Evolutionary conservation across 352 stramenopile species (phyloP).

Genomic region (Aphanomyces invadans): DNA sequence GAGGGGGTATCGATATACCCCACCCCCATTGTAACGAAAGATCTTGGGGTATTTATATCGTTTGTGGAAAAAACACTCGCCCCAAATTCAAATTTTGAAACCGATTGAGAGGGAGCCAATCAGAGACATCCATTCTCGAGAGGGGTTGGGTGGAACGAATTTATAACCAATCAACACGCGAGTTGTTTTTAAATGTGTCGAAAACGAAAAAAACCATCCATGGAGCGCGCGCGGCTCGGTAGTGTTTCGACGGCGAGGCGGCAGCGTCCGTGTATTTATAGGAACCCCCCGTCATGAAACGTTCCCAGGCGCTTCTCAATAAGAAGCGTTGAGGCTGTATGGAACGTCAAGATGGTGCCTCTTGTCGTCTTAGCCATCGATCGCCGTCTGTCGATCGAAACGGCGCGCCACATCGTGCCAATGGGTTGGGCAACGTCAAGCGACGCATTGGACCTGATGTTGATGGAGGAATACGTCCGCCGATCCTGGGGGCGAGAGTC

Average conservation of each 20-base stretch:
- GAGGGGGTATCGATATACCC: background rate
- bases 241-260: background rate
- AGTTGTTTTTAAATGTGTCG: background rate
- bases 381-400: too few relatives aligned
- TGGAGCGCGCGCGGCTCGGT: background rate
- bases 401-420: too few relatives aligned
- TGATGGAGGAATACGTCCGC: too few relatives aligned
- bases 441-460: too few relatives aligned
- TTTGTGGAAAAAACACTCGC: conserved; percentile 9
- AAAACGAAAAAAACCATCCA: conserved; percentile 18
- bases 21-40: conserved; percentile 12
- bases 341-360: background rate
- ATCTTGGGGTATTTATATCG: conserved; percentile 21
- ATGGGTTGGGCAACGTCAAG: too few relatives aligned
- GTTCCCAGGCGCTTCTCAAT: conserved; percentile 8
- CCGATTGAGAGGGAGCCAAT: conserved; percentile 16
- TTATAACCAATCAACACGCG: background rate
- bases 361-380: background rate
- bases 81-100: conserved; percentile 23
- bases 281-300: background rate
- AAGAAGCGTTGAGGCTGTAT: background rate
- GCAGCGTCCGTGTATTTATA: background rate
- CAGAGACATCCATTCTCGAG: background rate
- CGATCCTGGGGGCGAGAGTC: too few relatives aligned
- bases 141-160: conserved; percentile 5